Base-by-base conservation (phyloP, 805 yeast species). In the Sugiyamaella smithiae region DNA sequence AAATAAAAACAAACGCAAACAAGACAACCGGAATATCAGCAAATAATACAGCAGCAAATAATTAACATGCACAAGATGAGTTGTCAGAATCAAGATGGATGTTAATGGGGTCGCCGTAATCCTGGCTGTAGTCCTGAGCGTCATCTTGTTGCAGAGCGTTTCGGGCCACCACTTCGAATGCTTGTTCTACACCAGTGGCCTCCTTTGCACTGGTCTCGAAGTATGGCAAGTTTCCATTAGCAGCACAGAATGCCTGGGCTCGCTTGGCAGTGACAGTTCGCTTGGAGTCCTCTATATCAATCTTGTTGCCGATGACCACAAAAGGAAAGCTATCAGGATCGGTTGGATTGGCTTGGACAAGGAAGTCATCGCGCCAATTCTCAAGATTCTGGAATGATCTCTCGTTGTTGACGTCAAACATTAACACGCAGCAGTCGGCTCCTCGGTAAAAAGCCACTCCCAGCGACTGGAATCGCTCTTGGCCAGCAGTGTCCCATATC, bases 401-500 rank as follows among this genome's bases (percentile, higher is more conserved):
- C 53, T 87, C 84, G 69, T 93, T 93, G 54, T 96, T 91, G 43
- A 93, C 98, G 65, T 91, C 99, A 66, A 86, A 91, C 57, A 93
- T 95, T 52, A 91, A 75, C 7, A 91, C 97, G 70, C 98, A 93
- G 69, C 98, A 93, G 68, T 93, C 98, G 1, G 98, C 97, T 31
- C 98, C 98, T 61, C 99, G 76, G 68, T 93, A 91, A 67, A 91
- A 91, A 0, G 98, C 98, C 38, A 91, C 97, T 12, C 98, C 98
- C 53, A 91, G 74, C 50, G 95, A 84, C 70, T 93, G 98, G 76
- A 91, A 91, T 61, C 99, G 78, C 69, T 91, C 99, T 72, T 91
- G 99, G 31, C 99, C 99, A 5, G 98, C 98, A 37, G 99, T 91
- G 65, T 91, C 99, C 99, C 99, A 91, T 48, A 93, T 85, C 57